Conservation (phyloP, 2,329 filamentous ascomycete species). For the Stagonosporopsis vannaccii region DNA sequence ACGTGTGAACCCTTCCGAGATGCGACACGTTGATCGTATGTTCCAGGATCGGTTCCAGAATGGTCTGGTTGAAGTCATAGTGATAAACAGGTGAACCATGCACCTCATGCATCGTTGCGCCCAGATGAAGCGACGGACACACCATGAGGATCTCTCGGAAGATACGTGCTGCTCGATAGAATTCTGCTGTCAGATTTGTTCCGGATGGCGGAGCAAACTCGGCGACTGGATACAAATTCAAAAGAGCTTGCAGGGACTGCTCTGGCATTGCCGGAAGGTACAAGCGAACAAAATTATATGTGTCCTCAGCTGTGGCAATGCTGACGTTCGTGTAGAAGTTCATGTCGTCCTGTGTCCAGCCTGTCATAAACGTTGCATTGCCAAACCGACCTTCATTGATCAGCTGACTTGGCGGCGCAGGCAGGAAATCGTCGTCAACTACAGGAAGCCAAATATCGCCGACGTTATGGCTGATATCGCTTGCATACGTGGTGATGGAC, state of each 20-base stretch:
- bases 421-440: slow-evolving; percentile 61
- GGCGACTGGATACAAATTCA: slow-evolving; percentile 44
- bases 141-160: slow-evolving; percentile 62
- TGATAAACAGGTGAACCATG: slow-evolving; percentile 55
- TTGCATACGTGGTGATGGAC: slow-evolving; percentile 53
- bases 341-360: slow-evolving; percentile 57
- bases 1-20: slow-evolving; percentile 59
- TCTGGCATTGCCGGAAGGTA: slow-evolving; percentile 51
- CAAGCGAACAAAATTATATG: slow-evolving; percentile 48
- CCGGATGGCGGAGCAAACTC: slow-evolving; percentile 54
- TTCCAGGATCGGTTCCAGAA: slow-evolving; percentile 57
- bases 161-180: slow-evolving; percentile 59
- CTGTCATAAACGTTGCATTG: slow-evolving; percentile 52
- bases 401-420: slow-evolving; percentile 53
- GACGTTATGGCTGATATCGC: slow-evolving; percentile 47
- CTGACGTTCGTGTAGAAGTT: slow-evolving; percentile 53
- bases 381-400: slow-evolving; percentile 53
- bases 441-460: slow-evolving; percentile 62
- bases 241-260: slow-evolving; percentile 31
- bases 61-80: slow-evolving; percentile 63
- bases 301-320: slow-evolving; percentile 53
- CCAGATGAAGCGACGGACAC: slow-evolving; percentile 58
- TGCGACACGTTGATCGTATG: slow-evolving; percentile 44
- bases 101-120: slow-evolving; percentile 48
- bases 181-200: slow-evolving; percentile 55